Evolutionary conservation across 75 land plant species (phyloP), one percentile per base, ranked within the genome.

Genomic region (Pinus albicaulis): DNA sequence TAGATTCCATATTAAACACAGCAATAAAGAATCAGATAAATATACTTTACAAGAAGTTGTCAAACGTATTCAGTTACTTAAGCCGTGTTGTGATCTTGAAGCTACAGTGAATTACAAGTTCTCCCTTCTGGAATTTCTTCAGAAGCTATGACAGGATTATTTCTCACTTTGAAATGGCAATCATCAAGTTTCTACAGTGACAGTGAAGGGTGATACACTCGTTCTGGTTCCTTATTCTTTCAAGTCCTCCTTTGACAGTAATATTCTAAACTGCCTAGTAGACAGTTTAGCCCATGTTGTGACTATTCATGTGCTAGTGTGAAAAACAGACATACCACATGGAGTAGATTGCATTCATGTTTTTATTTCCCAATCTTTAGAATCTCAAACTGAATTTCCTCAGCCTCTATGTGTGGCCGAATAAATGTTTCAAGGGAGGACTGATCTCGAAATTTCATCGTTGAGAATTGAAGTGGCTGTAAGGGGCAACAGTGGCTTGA

Each of bases 321-420:
- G 79, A 56, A 86, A 86, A 72, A 77, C 65, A 38, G 87, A 86
- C 25, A 53, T 86, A 44, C 82, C 87, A 7, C n/a, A n/a, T n/a
- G n/a, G n/a, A n/a, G n/a, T n/a, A n/a, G n/a, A n/a, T n/a, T n/a
- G n/a, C n/a, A n/a, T n/a, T n/a, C n/a, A n/a, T n/a, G n/a, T n/a
- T n/a, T n/a, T n/a, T n/a, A n/a, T n/a, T n/a, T n/a, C n/a, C n/a
- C n/a, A n/a, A n/a, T n/a, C n/a, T n/a, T n/a, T n/a, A n/a, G n/a
- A n/a, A n/a, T n/a, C n/a, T n/a, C n/a, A n/a, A n/a, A n/a, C n/a
- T n/a, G n/a, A n/a, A n/a, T n/a, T n/a, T n/a, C n/a, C n/a, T n/a
- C n/a, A n/a, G n/a, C n/a, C n/a, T n/a, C n/a, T n/a, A n/a, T n/a
- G n/a, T n/a, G n/a, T n/a, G n/a, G n/a, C n/a, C n/a, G n/a, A n/a